These are phyloP conservation scores for Scorias spongiosa DNA, from an alignment of 2,329 filamentous ascomycete genomes.

Conservation along the genomic window DNA sequence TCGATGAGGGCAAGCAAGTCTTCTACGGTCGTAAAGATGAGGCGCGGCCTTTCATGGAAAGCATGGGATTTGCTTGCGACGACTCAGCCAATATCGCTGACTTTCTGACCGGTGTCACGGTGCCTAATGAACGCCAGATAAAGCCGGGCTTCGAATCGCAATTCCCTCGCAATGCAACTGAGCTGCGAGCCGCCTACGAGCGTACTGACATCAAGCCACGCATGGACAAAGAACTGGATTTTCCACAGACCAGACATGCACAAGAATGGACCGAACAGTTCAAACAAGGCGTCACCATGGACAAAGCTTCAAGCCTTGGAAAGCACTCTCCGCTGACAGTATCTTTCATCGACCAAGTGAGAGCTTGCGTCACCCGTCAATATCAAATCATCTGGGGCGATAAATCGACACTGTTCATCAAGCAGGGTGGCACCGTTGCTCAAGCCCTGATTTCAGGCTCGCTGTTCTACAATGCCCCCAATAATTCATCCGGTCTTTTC, in stretches of 20 bases:
- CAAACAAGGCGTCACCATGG: slow-evolving; percentile 33
- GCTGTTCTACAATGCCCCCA: slow-evolving; percentile 49
- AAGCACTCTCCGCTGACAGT: slow-evolving; percentile 42
- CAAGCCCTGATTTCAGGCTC: slow-evolving; percentile 51
- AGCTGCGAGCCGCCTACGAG: slow-evolving; percentile 36
- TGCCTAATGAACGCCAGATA: slow-evolving; percentile 34
- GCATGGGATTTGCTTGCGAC: slow-evolving; percentile 46
- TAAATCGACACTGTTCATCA: slow-evolving; percentile 47
- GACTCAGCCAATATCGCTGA: slow-evolving; percentile 50
- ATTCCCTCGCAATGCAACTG: slow-evolving; percentile 29
- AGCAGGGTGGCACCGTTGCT: slow-evolving; percentile 40
- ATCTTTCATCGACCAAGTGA: slow-evolving; percentile 40
- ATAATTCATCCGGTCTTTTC: slow-evolving; percentile 45
- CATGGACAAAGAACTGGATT: slow-evolving; percentile 43
- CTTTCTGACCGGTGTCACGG: slow-evolving; percentile 50
- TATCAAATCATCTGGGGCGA: slow-evolving; percentile 53
- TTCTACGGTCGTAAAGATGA: slow-evolving; percentile 47
- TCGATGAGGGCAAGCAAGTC: slow-evolving; percentile 50
- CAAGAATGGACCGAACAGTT: slow-evolving; percentile 39
- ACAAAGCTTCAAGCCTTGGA: slow-evolving; percentile 40
- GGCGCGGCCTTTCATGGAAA: slow-evolving; percentile 50
- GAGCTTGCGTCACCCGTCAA: slow-evolving; percentile 41
- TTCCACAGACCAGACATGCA: slow-evolving; percentile 36
- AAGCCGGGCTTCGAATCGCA: slow-evolving; percentile 26
- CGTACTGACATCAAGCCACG: slow-evolving; percentile 33